Evolutionary conservation across 257 asterid species (phyloP), one percentile per base, ranked within the genome.

Genomic region (Plantago elongata): DNA sequence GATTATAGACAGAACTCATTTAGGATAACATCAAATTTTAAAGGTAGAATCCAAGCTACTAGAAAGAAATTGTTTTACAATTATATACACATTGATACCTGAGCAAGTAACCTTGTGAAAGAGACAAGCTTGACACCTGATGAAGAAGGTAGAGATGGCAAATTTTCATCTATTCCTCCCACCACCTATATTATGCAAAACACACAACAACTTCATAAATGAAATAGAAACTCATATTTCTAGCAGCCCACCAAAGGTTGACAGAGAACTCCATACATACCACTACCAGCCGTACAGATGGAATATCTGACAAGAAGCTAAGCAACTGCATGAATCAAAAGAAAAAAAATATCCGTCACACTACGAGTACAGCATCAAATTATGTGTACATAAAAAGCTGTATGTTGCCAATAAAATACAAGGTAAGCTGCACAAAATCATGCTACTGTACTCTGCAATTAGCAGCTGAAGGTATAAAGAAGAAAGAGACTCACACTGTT

Each of bases 251-350:
- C 17, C 44, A 44, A n/a, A 57, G 51, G 29, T 64, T 38, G 38
- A 14, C 9, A 64, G 47, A 57, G 11, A 42, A 58, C 62, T 40
- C 22, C 54, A 63, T 73, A 44, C 87, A 45, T 83, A 87, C 96
- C 83, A 87, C 96, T 70, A 87, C 74, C 43, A 82, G 55, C 61
- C 68, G 80, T 69, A 88, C 89, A 9, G 80, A 68, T 18, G 91
- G 83, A 60, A 84, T 77, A 73, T 83, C 91, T 37, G 96, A 78
- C 63, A 85, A 70, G 70, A 79, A 85, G 77, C 77, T 83, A 84
- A 84, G 73, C 74, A 88, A 74, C 96, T 88, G 91, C 82, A 64
- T 45, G 42, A 16, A 45, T 43, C 27, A 22, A 60, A 34, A 34
- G 3, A 6, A 14, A 2, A 44, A n/a, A 45, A 8, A 17, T 45